These are phyloP conservation scores for Nemania serpens DNA, from an alignment of 2,329 filamentous ascomycete species.

Conservation along the genomic window DNA sequence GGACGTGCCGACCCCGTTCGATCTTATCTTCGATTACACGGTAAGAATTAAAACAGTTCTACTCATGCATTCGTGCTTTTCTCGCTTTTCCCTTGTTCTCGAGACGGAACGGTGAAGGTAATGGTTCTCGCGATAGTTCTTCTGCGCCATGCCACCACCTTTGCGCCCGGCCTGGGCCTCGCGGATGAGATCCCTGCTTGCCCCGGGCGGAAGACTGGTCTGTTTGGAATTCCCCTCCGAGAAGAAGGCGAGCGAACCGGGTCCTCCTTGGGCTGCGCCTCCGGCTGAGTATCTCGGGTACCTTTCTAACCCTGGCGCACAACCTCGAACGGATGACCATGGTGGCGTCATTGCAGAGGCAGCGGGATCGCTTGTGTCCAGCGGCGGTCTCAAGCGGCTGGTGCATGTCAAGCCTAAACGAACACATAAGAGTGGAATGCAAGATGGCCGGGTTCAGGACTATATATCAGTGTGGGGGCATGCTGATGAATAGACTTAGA, in stretches of 20 bases:
- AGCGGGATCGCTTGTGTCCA: slow-evolving; percentile 43
- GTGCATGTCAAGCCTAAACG: slow-evolving; percentile 55
- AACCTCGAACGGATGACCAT: slow-evolving; percentile 61
- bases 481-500: slow-evolving; percentile 5
- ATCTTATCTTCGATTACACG: slow-evolving; percentile 68
- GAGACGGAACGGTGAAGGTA: neutral
- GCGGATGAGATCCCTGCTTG: slow-evolving; percentile 53
- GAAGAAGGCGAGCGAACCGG: slow-evolving; percentile 67
- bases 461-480: slow-evolving; percentile 58
- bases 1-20: slow-evolving; percentile 56
- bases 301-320: slow-evolving; percentile 70
- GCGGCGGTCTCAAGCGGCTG: slow-evolving; percentile 50
- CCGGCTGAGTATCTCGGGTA: slow-evolving; percentile 74
- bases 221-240: slow-evolving; percentile 79
- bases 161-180: slow-evolving; percentile 50
- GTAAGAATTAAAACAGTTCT: slow-evolving; percentile 43
- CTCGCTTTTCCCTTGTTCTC: neutral
- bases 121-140: slow-evolving; percentile 52
- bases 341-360: slow-evolving; percentile 45
- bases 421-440: slow-evolving; percentile 52
- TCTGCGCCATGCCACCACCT: slow-evolving; percentile 63
- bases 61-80: neutral
- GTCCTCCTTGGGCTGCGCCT: slow-evolving; percentile 74
- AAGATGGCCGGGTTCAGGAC: slow-evolving; percentile 45
- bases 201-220: slow-evolving; percentile 55